phyloP scores from a whole-genome alignment of 495 filamentous ascomycete species.

The Hyaloscypha finlandica region DNA sequence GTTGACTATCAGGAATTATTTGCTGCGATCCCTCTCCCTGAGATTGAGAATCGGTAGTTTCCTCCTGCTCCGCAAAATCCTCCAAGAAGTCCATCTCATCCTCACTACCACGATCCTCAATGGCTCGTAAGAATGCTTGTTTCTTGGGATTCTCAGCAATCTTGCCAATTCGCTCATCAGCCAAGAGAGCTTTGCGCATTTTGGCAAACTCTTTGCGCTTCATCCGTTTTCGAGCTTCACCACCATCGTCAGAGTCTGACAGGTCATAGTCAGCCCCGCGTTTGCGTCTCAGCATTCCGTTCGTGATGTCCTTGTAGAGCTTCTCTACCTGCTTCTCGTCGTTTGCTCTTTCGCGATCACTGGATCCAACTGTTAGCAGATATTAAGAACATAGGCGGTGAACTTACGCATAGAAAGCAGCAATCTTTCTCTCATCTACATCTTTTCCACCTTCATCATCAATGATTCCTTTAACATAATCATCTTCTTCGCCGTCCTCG shows the following conservation, averaged over 20 bases:
- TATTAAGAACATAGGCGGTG: not conserved
- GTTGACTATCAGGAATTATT: conserved; percentile 51
- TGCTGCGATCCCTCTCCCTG: conserved; percentile 36
- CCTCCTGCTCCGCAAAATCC: conserved; percentile 49
- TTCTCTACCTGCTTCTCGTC: conserved; percentile 88
- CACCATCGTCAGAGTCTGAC: conserved; percentile 85
- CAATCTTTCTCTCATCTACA: conserved; percentile 76
- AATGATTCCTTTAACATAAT: conserved; percentile 78
- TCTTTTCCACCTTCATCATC: conserved; percentile 72
- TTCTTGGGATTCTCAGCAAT: conserved; percentile 91
- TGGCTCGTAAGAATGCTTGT: conserved; percentile 81
- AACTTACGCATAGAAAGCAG: conserved; percentile 86
- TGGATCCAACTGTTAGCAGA: conserved; percentile 37
- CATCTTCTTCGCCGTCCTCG: conserved; percentile 63
- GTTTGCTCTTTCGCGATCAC: conserved; percentile 62
- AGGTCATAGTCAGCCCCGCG: conserved; percentile 75
- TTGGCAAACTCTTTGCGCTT: conserved; percentile 88
- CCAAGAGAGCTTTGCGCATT: conserved; percentile 85
- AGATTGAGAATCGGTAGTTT: conserved; percentile 48
- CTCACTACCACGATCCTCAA: conserved; percentile 81
- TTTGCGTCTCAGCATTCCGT: conserved; percentile 78
- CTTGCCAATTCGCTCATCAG: conserved; percentile 88
- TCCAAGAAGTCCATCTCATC: conserved; percentile 78
- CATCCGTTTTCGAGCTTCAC: conserved; percentile 70
- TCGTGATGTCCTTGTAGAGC: conserved; percentile 88